Conservation (phyloP, 192 early-diverging fungal genomes). For the Linnemannia schmuckeri region DNA sequence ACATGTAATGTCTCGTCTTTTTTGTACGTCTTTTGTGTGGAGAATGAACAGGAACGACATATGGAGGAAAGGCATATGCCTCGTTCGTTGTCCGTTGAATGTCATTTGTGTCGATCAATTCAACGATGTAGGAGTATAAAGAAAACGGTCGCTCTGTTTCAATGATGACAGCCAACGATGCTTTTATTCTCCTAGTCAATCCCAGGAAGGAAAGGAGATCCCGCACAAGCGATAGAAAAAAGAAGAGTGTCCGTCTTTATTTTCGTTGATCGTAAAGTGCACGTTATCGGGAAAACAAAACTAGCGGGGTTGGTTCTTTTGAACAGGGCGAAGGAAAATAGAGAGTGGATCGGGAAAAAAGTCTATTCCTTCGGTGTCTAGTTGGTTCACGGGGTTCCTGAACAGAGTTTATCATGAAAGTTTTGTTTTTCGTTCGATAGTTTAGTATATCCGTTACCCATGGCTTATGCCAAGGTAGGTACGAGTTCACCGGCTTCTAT, state of each 20-base stretch:
- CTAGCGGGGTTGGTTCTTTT: neutral
- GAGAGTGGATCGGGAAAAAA: too few species aligned
- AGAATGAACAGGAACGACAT: neutral
- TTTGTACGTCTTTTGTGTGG: neutral
- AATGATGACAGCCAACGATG: neutral
- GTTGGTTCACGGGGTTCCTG: too few species aligned
- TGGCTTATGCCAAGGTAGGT: too few species aligned
- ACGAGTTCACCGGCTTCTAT: too few species aligned
- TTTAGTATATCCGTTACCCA: too few species aligned
- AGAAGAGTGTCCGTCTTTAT: neutral
- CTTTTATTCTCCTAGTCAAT: neutral
- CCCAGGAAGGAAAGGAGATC: neutral
- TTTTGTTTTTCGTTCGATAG: too few species aligned
- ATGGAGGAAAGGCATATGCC: neutral
- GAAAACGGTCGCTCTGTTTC: neutral
- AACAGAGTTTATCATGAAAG: too few species aligned
- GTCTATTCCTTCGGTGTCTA: too few species aligned
- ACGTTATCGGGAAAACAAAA: neutral
- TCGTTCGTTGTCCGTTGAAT: neutral
- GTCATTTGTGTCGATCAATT: neutral
- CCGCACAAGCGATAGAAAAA: neutral
- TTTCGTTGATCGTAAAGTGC: neutral
- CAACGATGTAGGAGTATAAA: neutral
- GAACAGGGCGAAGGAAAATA: neutral
- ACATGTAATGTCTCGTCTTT: neutral